These are phyloP conservation scores for Nakazawaea ernobii DNA, from an alignment of 805 yeast species.

Conservation along the genomic window DNA sequence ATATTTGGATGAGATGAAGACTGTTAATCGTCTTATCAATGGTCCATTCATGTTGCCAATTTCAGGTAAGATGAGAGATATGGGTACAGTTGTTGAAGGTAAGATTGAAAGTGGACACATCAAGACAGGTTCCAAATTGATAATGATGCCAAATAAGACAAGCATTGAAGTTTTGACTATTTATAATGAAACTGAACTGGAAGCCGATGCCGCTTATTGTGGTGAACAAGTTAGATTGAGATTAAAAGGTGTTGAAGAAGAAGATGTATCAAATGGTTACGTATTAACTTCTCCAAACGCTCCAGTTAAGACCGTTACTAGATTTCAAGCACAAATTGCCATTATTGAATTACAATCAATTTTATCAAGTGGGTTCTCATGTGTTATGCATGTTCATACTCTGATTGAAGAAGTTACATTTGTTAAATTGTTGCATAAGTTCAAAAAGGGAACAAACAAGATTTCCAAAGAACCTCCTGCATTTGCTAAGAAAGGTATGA, in stretches of 20 bases:
- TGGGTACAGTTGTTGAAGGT: conserved; percentile 98
- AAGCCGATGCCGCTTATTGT: conserved; percentile 81
- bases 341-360: conserved; percentile 95
- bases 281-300: conserved; percentile 80
- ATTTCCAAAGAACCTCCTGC: conserved; percentile 96
- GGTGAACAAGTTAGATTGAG: conserved; percentile 97
- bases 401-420: conserved; percentile 94
- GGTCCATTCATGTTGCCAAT: conserved; percentile 98
- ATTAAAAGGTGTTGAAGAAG: conserved; percentile 95
- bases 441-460: conserved; percentile 96
- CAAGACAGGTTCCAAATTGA: conserved; percentile 66
- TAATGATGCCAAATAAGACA: conserved; percentile 90
- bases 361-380: conserved; percentile 90
- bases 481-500: conserved; percentile 98
- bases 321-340: conserved; percentile 93
- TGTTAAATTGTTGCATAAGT: conserved; percentile 78
- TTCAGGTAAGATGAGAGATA: conserved; percentile 89
- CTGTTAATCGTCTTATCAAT: conserved; percentile 78
- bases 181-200: conserved; percentile 93
- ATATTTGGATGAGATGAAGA: conserved; percentile 76
- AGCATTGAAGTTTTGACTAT: conserved; percentile 81
- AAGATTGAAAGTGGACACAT: conserved; percentile 95
- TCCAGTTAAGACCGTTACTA: conserved; percentile 88
- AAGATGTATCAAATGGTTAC: conserved; percentile 87
- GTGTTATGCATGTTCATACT: conserved; percentile 98